Conservation (phyloP, 108 stramenopile species). For the Pseudonitzschia pungens region DNA sequence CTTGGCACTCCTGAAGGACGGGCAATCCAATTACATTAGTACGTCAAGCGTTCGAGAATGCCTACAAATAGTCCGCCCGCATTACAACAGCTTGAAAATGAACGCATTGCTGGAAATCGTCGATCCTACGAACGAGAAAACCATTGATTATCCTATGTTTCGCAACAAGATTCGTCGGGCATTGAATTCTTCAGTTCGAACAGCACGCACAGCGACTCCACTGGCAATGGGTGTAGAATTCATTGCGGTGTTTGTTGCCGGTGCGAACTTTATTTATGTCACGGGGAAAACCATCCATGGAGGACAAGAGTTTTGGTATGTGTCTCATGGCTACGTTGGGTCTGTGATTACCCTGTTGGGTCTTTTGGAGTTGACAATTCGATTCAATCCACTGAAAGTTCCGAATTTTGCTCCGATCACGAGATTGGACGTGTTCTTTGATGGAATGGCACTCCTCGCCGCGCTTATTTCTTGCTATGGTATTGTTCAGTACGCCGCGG, state of each 20-base stretch:
- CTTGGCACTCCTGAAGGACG: slow-evolving; percentile 29
- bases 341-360: slow-evolving; percentile 45
- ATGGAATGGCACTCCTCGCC: slow-evolving; percentile 54
- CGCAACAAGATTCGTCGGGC: slow-evolving; percentile 55
- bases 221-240: slow-evolving; percentile 45
- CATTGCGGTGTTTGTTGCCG: slow-evolving; percentile 46
- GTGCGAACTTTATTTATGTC: slow-evolving; percentile 55
- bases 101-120: slow-evolving; percentile 61
- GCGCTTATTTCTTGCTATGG: slow-evolving; percentile 42
- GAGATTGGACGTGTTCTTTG: slow-evolving; percentile 44
- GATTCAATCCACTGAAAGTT: slow-evolving; percentile 42
- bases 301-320: slow-evolving; percentile 8
- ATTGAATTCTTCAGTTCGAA: slow-evolving; percentile 51
- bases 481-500: slow-evolving; percentile 17
- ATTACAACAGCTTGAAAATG: slow-evolving; percentile 55
- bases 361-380: slow-evolving; percentile 41
- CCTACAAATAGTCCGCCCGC: slow-evolving; percentile 49
- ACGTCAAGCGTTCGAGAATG: slow-evolving; percentile 36
- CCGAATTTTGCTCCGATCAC: slow-evolving; percentile 44
- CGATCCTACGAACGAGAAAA: slow-evolving; percentile 31
- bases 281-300: slow-evolving; percentile 15
- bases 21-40: slow-evolving; percentile 27
- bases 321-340: slow-evolving; percentile 21
- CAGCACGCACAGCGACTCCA: slow-evolving; percentile 32
- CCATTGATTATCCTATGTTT: slow-evolving; percentile 52